These are phyloP conservation scores for Lyophyllum atratum DNA, from an alignment of 768 basidiomycete species.

Conservation along the genomic window DNA sequence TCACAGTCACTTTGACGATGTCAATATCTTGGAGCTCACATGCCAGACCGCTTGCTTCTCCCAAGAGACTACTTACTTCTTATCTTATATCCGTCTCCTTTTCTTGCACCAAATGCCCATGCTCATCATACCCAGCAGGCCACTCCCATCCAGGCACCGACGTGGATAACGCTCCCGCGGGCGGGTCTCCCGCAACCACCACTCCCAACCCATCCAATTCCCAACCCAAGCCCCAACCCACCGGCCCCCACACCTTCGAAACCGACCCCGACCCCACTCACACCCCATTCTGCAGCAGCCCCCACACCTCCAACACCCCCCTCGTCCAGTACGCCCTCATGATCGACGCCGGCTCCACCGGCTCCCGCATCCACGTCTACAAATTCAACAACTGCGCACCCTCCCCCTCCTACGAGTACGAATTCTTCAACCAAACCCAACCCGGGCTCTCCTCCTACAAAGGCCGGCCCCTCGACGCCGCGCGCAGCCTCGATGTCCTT, in stretches of 20 bases:
- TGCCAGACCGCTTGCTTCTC: too few relatives aligned
- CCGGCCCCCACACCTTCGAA: conserved; percentile 43
- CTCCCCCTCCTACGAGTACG: conserved; percentile 84
- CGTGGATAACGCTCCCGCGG: background rate
- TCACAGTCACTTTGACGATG: too few relatives aligned
- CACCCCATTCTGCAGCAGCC: conserved; percentile 70
- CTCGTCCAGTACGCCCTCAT: conserved; percentile 93
- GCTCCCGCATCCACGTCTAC: conserved; percentile 97
- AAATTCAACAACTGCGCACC: conserved; percentile 92
- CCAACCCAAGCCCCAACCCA: background rate
- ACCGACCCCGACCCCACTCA: conserved; percentile 73
- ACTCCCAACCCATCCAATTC: conserved; percentile 1
- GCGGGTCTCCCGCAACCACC: background rate
- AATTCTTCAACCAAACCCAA: conserved; percentile 82
- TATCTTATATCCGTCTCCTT: too few relatives aligned
- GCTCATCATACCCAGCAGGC: background rate
- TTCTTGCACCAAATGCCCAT: too few relatives aligned
- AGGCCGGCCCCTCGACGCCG: conserved; percentile 66
- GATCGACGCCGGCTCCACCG: conserved; percentile 98
- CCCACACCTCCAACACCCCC: conserved; percentile 47
- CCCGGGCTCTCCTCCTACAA: conserved; percentile 77
- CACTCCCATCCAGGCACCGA: background rate
- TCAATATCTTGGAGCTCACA: too few relatives aligned
- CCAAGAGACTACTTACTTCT: too few relatives aligned
- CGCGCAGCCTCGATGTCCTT: conserved; percentile 74